Conservation (phyloP, 1,139 yeast species). For the Nakaseomyces bracarensis region DNA sequence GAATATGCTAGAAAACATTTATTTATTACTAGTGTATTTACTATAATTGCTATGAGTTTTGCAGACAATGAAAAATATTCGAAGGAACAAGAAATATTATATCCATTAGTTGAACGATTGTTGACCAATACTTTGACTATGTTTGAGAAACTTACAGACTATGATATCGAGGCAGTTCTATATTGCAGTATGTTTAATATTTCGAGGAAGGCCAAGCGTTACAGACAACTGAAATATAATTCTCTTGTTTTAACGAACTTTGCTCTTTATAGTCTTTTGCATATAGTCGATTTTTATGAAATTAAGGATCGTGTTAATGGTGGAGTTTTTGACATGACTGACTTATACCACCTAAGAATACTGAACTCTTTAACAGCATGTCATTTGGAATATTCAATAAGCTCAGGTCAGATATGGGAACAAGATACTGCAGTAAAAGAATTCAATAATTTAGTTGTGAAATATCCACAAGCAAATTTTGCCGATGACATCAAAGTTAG, state of each 20-base stretch:
- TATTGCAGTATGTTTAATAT: conserved; percentile 45
- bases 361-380: conserved; percentile 43
- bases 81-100: conserved; percentile 38
- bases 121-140: conserved; percentile 41
- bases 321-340: conserved; percentile 32
- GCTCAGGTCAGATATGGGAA: conserved; percentile 34
- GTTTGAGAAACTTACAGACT: conserved; percentile 42
- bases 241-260: conserved; percentile 42
- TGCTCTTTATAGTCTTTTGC: conserved; percentile 41
- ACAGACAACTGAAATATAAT: conserved; percentile 40
- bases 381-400: conserved; percentile 42
- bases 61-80: conserved; percentile 42
- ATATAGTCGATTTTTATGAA: conserved; percentile 37
- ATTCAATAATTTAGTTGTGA: conserved; percentile 36
- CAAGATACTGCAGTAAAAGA: conserved; percentile 25
- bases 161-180: conserved; percentile 47
- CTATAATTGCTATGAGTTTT: conserved; percentile 43
- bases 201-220: conserved; percentile 40
- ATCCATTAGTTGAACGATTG: conserved; percentile 39
- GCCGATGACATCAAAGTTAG: conserved; percentile 45
- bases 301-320: conserved; percentile 34
- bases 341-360: conserved; percentile 43
- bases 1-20: conserved; percentile 41
- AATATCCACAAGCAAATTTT: conserved; percentile 39
- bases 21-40: conserved; percentile 44